A percentile compares a stretch with the other conserved stretches of the same genome.
phyloP scores from a whole-genome alignment of 73 alveolate genomes.

The Symbiodinium pilosum region DNA sequence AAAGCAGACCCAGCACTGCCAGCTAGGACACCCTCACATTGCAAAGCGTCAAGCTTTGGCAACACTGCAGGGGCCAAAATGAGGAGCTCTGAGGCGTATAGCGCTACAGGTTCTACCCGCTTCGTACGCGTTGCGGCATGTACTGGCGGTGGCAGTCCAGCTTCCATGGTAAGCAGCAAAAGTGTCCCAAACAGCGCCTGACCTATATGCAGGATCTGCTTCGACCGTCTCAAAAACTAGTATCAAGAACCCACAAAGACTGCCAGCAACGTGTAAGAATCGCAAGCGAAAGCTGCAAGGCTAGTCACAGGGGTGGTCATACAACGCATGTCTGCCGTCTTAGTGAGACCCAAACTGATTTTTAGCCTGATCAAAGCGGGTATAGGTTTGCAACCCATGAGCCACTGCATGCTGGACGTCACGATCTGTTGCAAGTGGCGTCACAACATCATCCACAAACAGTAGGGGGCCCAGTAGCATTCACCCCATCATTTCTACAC shows the following conservation, averaged over 20 bases:
- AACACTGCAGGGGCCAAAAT: neutral
- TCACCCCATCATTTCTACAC: neutral
- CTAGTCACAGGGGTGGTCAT: neutral
- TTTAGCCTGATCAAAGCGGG: neutral
- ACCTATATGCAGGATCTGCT: neutral
- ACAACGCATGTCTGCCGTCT: neutral
- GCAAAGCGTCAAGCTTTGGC: neutral
- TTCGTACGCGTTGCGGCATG: neutral
- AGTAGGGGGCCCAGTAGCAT: neutral
- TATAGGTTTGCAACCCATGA: neutral
- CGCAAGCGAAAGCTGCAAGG: neutral
- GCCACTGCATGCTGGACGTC: neutral
- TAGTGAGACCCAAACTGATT: neutral
- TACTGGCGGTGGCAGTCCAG: neutral
- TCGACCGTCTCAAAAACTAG: neutral
- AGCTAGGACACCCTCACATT: neutral
- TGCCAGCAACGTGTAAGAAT: neutral
- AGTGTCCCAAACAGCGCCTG: neutral
- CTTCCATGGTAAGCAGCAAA: neutral
- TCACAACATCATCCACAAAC: constrained; percentile 30
- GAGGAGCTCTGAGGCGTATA: constrained; percentile 4
- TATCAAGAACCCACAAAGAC: neutral
- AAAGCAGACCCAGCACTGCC: neutral
- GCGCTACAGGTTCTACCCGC: neutral
- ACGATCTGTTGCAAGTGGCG: neutral